Conservation (phyloP, 805 yeast genomes). For the Ogataea philodendri region DNA sequence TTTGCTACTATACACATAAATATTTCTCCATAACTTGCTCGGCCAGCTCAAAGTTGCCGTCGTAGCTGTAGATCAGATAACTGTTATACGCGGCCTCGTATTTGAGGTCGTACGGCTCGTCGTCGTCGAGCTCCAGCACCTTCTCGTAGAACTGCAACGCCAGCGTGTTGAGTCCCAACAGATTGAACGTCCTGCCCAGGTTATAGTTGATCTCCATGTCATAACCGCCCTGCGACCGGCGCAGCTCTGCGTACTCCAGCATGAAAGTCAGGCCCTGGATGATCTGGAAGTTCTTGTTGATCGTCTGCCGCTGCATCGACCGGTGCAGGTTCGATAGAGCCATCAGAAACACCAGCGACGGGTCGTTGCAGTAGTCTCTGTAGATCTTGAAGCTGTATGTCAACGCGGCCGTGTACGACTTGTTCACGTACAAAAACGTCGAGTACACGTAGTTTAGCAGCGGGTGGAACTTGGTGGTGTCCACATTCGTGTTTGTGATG, state of each 20-base stretch:
- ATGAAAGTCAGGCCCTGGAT: slow-evolving; percentile 83
- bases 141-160: slow-evolving; percentile 74
- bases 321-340: slow-evolving; percentile 85
- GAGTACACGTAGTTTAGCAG: slow-evolving; percentile 67
- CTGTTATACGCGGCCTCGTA: slow-evolving; percentile 86
- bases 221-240: slow-evolving; percentile 32
- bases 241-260: slow-evolving; percentile 59
- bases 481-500: slow-evolving; percentile 53
- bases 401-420: slow-evolving; percentile 79
- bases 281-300: slow-evolving; percentile 82
- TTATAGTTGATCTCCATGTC: slow-evolving; percentile 80
- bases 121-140: slow-evolving; percentile 56
- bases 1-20: slow-evolving; percentile 35
- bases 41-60: slow-evolving; percentile 71
- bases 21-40: slow-evolving; percentile 62
- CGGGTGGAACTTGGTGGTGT: slow-evolving; percentile 55
- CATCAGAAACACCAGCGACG: slow-evolving; percentile 69
- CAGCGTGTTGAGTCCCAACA: slow-evolving; percentile 69
- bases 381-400: slow-evolving; percentile 75
- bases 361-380: slow-evolving; percentile 65
- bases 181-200: slow-evolving; percentile 79
- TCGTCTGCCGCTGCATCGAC: slow-evolving; percentile 85
- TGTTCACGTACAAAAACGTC: slow-evolving; percentile 72
- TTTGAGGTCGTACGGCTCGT: slow-evolving; percentile 48
- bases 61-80: slow-evolving; percentile 66